Base-by-base conservation (phyloP, 441 rosid species). In the Erodium moschatum region DNA sequence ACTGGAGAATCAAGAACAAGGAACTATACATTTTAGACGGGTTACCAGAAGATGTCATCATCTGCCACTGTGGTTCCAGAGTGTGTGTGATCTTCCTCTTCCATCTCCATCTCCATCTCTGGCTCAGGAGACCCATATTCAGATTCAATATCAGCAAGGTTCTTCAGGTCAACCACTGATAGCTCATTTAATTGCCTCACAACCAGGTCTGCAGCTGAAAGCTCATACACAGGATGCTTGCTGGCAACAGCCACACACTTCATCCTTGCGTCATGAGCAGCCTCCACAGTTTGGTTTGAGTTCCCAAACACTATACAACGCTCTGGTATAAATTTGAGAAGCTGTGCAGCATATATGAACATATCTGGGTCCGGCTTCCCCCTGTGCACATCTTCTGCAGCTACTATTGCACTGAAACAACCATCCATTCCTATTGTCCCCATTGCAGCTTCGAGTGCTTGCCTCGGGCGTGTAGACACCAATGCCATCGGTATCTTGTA, bases 281-380 rank as follows among this genome's bases (percentile, higher is more conserved):
- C 98, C 81, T 93, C 98, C 13, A 91, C 87, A 0, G 97, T 87
- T 79, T 80, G 90, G 69, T 91, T 93, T 0, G 98, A 89, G 85
- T 88, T 93, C 68, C 97, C 97, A 58, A 91, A 91, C 67, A 93
- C 97, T 16, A 93, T 93, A 83, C 98, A 93, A 2, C 98, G 84
- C 68, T 93, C 97, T 0, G 97, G 93, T 69, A 89, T 89, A 66
- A 91, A 85, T 27, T 91, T 81, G 40, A 93, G 86, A 71, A 89
- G 89, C 84, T 93, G 96, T n/a, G 97, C 88, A 0, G 97, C 97
- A 4, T 88, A 89, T 4, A 82, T 65, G 35, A 85, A 91, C 98
- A 91, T 93, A 85, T 93, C 98, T 0, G 98, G 96, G 70, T 93
- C 98, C 0, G 98, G 97, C 75, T 87, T 93, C 42, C 97, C 98